Percentiles rank a stretch among this genome's conserved stretches.
Conservation (phyloP, 345 rosid species). For the Rhodamnia argentea region DNA sequence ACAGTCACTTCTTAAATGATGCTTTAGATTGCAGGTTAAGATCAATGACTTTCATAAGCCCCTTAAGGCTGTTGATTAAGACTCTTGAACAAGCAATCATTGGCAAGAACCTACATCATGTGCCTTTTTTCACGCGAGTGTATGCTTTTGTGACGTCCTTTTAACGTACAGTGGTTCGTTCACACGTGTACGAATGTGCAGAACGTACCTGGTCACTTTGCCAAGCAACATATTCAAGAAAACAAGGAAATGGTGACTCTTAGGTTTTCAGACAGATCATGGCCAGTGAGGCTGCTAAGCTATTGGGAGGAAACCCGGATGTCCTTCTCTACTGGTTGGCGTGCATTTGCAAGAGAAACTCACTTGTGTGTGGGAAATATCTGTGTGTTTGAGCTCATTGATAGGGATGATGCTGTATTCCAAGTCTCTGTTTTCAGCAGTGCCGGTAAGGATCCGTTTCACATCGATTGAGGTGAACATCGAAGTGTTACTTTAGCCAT, state of each 20-base stretch:
- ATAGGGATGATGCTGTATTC: too few species aligned
- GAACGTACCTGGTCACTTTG: background rate
- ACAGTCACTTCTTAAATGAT: background rate
- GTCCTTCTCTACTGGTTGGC: too few species aligned
- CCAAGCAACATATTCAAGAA: background rate
- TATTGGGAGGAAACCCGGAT: too few species aligned
- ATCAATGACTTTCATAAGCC: background rate
- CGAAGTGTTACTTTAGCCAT: too few species aligned
- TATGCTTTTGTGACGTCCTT: background rate
- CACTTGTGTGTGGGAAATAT: too few species aligned
- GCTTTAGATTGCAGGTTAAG: background rate
- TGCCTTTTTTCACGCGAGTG: background rate
- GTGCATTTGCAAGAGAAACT: too few species aligned
- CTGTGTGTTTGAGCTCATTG: too few species aligned
- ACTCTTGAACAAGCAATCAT: background rate
- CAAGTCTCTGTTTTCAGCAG: too few species aligned
- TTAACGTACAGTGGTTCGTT: background rate
- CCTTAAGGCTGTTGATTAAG: background rate
- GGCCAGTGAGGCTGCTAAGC: too few species aligned
- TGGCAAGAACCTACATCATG: background rate
- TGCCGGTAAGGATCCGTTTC: too few species aligned
- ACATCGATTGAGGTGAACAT: too few species aligned
- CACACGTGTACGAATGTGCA: background rate
- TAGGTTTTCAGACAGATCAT: too few species aligned
- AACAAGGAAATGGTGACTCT: background rate